These are phyloP conservation scores for Selenicereus undatus DNA, from an alignment of 148 eudicot species.

Conservation along the genomic window DNA sequence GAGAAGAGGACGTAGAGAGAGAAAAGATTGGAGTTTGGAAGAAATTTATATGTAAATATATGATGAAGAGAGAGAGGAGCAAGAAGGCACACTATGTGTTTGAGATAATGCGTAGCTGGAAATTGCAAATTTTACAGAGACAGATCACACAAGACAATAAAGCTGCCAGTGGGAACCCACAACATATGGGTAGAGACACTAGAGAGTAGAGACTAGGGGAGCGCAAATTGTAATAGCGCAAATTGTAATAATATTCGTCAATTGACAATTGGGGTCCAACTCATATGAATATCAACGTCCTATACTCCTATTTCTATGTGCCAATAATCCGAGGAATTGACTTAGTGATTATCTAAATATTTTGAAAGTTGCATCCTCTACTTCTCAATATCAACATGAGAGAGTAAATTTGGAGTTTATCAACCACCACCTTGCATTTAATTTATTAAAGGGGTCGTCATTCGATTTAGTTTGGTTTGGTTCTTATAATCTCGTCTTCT, in stretches of 20 bases:
- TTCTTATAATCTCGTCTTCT: no score
- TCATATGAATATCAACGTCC: no score
- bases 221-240: not conserved
- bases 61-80: not conserved
- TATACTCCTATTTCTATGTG: no score
- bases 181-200: conserved; percentile 19
- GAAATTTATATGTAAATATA: conserved; percentile 4
- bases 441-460: no score
- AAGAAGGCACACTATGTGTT: conserved; percentile 26
- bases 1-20: not conserved
- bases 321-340: no score
- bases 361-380: no score
- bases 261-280: no score
- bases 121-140: conserved; percentile 7
- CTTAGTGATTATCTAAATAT: no score
- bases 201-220: not conserved
- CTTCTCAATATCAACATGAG: no score
- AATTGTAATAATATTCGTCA: not conserved
- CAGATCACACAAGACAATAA: conserved; percentile 22
- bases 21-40: not conserved
- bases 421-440: no score
- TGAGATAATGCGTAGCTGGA: conserved; percentile 33
- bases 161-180: conserved; percentile 38
- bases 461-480: no score
- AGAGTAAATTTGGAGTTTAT: no score